A percentile compares a stretch with the other conserved stretches of the same genome.
Conservation (phyloP, 805 yeast genomes). For the Komagataella pastoris region DNA sequence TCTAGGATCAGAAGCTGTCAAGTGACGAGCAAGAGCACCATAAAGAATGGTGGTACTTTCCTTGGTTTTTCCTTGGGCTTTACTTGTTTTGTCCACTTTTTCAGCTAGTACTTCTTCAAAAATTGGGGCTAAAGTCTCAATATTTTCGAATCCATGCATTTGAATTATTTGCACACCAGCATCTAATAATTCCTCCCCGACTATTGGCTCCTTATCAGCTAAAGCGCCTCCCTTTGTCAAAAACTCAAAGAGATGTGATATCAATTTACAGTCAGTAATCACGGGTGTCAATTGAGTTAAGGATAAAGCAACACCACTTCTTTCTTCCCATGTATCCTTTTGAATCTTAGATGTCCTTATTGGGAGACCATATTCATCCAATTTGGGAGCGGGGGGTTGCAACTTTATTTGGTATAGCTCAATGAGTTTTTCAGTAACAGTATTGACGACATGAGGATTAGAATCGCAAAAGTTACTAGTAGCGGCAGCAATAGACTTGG, state of each 20-base stretch:
- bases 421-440: conserved; percentile 30
- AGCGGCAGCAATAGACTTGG: conserved; percentile 57
- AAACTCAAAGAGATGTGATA: conserved; percentile 47
- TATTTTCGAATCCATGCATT: conserved; percentile 45
- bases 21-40: conserved; percentile 84
- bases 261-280: conserved; percentile 24
- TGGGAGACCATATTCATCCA: conserved; percentile 72
- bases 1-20: conserved; percentile 53
- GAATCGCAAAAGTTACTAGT: conserved; percentile 20
- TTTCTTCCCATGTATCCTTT: conserved; percentile 71
- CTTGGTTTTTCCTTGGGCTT: conserved; percentile 45
- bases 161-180: conserved; percentile 75
- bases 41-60: conserved; percentile 79
- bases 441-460: conserved; percentile 12
- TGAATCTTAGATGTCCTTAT: conserved; percentile 46
- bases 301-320: conserved; percentile 71
- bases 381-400: conserved; percentile 62
- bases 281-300: conserved; percentile 41
- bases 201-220: conserved; percentile 61
- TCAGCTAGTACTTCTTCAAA: conserved; percentile 58
- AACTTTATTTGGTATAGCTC: conserved; percentile 45
- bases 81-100: conserved; percentile 26
- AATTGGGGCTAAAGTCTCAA: conserved; percentile 70
- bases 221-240: conserved; percentile 50
- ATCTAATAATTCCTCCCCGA: conserved; percentile 72